Conservation (phyloP, 2,329 filamentous ascomycete species). For the Sporothrix dimorphospora region DNA sequence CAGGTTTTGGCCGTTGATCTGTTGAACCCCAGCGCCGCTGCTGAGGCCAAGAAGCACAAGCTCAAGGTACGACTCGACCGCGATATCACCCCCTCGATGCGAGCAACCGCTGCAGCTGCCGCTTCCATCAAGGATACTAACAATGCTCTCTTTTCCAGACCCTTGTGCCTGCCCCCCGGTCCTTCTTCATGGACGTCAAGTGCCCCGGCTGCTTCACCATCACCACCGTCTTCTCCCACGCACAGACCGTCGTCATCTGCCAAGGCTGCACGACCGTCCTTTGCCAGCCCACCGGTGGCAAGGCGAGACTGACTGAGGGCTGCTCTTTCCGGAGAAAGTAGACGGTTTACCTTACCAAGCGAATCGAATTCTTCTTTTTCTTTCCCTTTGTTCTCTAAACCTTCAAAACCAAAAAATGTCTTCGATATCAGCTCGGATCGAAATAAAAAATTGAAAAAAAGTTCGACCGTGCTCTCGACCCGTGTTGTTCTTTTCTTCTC, state of each 20-base stretch:
- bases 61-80: slow-evolving; percentile 75
- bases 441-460: slow-evolving; percentile 16
- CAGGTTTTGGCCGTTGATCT: slow-evolving; percentile 99
- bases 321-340: slow-evolving; percentile 99
- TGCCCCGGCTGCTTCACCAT: slow-evolving; percentile 99
- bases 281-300: slow-evolving; percentile 99
- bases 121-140: not conserved
- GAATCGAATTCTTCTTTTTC: slow-evolving; percentile 21
- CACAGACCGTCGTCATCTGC: slow-evolving; percentile 99
- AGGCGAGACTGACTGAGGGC: slow-evolving; percentile 98
- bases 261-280: slow-evolving; percentile 99
- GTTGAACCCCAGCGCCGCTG: slow-evolving; percentile 95
- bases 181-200: slow-evolving; percentile 99
- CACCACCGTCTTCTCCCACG: slow-evolving; percentile 99
- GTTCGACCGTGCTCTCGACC: not conserved
- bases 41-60: slow-evolving; percentile 99
- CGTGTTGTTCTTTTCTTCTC: not conserved
- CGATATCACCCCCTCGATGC: not conserved
- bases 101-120: not conserved
- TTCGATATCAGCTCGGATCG: slow-evolving; percentile 17
- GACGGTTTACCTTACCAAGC: slow-evolving; percentile 44
- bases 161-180: slow-evolving; percentile 93
- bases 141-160: slow-evolving; percentile 56
- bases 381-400: slow-evolving; percentile 13
- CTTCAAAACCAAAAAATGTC: slow-evolving; percentile 23